These are phyloP conservation scores for Coemansia sp. DNA, from an alignment of 192 early-diverging fungal species.

Conservation along the genomic window DNA sequence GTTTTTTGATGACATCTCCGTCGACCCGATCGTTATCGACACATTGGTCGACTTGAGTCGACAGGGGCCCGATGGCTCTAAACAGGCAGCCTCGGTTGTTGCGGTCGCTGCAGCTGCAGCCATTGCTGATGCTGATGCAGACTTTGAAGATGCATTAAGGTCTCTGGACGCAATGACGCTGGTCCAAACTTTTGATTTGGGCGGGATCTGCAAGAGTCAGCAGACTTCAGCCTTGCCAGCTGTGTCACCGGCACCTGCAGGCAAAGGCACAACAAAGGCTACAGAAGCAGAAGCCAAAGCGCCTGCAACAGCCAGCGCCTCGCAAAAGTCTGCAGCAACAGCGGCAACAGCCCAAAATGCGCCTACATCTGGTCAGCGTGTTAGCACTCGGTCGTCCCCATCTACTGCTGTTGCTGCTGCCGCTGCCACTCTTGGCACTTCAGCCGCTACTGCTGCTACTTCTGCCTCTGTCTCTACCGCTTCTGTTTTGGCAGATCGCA, in stretches of 20 bases:
- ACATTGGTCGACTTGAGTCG: conserved; percentile 17
- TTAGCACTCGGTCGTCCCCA: neutral
- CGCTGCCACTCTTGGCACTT: neutral
- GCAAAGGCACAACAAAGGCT: neutral
- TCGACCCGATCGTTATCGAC: conserved; percentile 24
- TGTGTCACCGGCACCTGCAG: neutral
- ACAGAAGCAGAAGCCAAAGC: neutral
- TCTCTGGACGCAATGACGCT: neutral
- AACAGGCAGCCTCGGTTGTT: conserved; percentile 3
- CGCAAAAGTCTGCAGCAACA: neutral
- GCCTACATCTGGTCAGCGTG: neutral
- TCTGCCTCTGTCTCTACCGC: neutral
- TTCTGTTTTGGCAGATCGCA: neutral
- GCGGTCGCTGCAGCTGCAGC: neutral
- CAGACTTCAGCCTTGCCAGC: neutral
- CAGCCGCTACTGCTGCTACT: neutral
- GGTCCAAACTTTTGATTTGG: neutral
- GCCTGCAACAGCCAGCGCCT: neutral
- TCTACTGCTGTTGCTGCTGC: neutral
- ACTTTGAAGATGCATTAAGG: conserved; percentile 13
- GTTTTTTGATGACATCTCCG: conserved; percentile 19
- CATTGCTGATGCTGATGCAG: neutral
- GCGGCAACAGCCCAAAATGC: neutral
- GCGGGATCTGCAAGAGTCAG: neutral
- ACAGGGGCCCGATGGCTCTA: neutral